Evolutionary conservation across 306 rosid genomes (phyloP).

Genomic region (Cicer arietinum): DNA sequence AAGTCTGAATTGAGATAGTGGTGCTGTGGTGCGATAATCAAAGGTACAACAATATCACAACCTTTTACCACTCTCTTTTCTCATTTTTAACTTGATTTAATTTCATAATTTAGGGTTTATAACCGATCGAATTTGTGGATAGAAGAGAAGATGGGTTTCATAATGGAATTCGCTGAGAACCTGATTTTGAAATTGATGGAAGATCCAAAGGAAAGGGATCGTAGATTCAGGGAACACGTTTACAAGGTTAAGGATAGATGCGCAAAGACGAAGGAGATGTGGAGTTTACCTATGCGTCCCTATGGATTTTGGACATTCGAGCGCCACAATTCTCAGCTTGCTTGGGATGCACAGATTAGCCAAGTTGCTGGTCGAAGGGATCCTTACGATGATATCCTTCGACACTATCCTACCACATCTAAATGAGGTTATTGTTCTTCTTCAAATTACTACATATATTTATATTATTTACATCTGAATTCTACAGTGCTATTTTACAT

Average conservation of each 20-base stretch:
- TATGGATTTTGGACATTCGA: conserved; percentile 98
- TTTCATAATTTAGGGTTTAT: conserved; percentile 30
- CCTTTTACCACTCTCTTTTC: background rate
- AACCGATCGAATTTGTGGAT: conserved; percentile 25
- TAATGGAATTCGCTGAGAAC: conserved; percentile 95
- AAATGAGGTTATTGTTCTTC: conserved; percentile 49
- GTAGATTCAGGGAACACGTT: conserved; percentile 76
- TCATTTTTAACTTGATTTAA: background rate
- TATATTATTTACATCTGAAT: background rate
- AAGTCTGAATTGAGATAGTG: too few relatives aligned
- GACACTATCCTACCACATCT: conserved; percentile 46
- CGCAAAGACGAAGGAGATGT: conserved; percentile 88
- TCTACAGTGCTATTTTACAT: background rate
- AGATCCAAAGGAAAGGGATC: conserved; percentile 92
- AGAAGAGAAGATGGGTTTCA: conserved; percentile 68
- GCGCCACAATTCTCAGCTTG: conserved; percentile 89
- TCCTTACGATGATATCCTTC: conserved; percentile 87
- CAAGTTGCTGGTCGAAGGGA: conserved; percentile 87
- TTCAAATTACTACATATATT: background rate
- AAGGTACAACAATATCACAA: too few relatives aligned
- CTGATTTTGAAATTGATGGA: conserved; percentile 83
- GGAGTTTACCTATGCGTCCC: conserved; percentile 82
- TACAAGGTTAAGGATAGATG: conserved; percentile 57
- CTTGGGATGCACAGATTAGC: conserved; percentile 94
- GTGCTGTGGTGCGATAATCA: too few relatives aligned